Evolutionary conservation across 2,329 filamentous ascomycete species (phyloP).

Genomic region (Alternaria angustiovoidea): DNA sequence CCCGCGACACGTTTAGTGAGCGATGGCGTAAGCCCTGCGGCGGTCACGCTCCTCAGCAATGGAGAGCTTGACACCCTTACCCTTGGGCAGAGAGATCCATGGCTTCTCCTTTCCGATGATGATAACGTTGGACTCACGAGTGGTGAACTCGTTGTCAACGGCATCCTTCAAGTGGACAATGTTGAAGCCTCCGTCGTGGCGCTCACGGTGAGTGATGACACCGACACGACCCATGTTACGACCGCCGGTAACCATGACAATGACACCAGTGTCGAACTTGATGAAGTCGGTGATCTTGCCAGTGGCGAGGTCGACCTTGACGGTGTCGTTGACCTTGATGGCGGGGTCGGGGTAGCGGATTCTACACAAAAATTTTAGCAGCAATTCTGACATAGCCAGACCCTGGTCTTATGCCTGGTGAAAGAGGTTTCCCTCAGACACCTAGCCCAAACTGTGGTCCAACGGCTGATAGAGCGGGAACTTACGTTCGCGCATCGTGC

Average conservation of each 20-base stretch:
- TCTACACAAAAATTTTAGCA: constrained; percentile 64
- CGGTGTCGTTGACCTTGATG: constrained; percentile 99
- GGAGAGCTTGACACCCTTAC: constrained; percentile 98
- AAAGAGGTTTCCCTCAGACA: constrained; percentile 43
- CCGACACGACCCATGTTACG: constrained; percentile 99
- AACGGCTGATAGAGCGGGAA: constrained; percentile 99
- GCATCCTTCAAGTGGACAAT: constrained; percentile 99
- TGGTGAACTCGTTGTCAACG: constrained; percentile 99
- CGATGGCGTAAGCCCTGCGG: constrained; percentile 75
- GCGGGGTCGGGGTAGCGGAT: constrained; percentile 98
- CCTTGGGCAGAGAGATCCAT: constrained; percentile 99
- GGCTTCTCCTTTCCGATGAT: constrained; percentile 98
- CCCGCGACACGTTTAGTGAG: constrained; percentile 54
- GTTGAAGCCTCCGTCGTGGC: constrained; percentile 99
- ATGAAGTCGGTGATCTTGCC: constrained; percentile 99
- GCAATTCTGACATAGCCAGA: constrained; percentile 72
- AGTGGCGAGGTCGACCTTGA: constrained; percentile 97
- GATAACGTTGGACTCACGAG: constrained; percentile 99
- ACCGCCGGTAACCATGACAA: constrained; percentile 99
- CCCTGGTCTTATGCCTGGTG: constrained; percentile 99
- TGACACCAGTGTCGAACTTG: constrained; percentile 97
- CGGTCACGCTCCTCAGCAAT: constrained; percentile 99
- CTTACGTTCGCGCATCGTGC: constrained; percentile 99
- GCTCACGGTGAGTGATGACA: constrained; percentile 99
- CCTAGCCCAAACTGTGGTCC: constrained; percentile 64